phyloP scores from a whole-genome alignment of 1,284 basidiomycete genomes.

The Ustilago nuda region DNA sequence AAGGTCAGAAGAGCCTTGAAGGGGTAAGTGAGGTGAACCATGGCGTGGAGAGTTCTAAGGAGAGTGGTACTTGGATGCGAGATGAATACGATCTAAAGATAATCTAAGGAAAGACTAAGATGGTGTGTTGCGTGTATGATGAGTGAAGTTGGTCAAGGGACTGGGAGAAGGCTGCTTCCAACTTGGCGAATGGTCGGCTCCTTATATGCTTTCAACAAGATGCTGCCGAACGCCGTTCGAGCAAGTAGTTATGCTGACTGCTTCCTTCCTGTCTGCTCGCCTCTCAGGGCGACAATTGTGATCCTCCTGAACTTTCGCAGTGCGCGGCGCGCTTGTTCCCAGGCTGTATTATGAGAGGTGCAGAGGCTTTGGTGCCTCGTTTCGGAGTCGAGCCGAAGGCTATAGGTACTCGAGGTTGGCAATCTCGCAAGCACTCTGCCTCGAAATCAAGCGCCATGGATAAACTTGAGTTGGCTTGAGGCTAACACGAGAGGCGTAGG shows the following conservation, averaged over 20 bases:
- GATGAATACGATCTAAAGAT: background rate
- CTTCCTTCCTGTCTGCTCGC: too few relatives aligned
- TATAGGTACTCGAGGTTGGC: background rate
- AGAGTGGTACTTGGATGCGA: background rate
- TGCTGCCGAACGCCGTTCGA: background rate
- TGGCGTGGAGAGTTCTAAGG: constrained; percentile 10
- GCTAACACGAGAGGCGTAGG: too few relatives aligned
- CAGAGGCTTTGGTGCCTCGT: background rate
- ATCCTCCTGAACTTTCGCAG: too few relatives aligned
- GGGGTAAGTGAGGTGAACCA: constrained; percentile 17
- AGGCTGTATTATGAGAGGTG: too few relatives aligned
- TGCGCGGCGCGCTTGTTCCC: too few relatives aligned
- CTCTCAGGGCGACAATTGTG: too few relatives aligned
- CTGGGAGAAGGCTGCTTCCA: background rate
- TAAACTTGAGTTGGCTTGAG: too few relatives aligned
- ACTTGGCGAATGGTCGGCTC: background rate
- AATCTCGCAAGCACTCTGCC: background rate
- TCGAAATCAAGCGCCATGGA: background rate
- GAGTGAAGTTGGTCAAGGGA: background rate
- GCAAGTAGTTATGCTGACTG: too few relatives aligned
- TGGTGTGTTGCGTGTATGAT: background rate
- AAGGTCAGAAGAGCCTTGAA: constrained; percentile 23
- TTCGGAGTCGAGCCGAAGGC: background rate
- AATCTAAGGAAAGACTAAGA: constrained; percentile 10
- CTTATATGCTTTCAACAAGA: constrained; percentile 12